Evolutionary conservation across 257 asterid species (phyloP), one percentile per base, ranked within the genome.

Genomic region (Plectranthus barbatus): DNA sequence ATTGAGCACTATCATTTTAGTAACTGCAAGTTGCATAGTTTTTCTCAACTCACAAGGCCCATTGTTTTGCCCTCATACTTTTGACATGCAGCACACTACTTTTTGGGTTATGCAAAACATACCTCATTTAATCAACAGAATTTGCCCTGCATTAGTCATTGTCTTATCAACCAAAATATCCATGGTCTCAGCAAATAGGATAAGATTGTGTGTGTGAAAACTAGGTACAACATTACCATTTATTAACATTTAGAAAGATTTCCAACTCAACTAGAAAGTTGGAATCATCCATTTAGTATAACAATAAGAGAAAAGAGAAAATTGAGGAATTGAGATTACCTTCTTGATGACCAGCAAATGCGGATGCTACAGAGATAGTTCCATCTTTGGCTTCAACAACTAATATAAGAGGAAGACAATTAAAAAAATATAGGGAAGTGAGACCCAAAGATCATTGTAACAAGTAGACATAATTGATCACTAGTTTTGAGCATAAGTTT

Each of bases 331-430:
- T 45, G 41, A 9, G 46, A 52, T 64, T 82, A 85, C 96, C 96
- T 85, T 86, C 86, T 68, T 84, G 95, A 67, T 86, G 89, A 54
- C 80, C 91, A 67, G 95, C 79, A 69, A 86, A 87, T 62, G 94
- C 94, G 61, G 95, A 62, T 9, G 95, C 88, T 58, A 87, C 95
- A 4, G 95, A 83, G 72, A 87, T 78, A 40, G 88, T 81, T 69
- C 91, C 95, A 52, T 81, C 94, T 74, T 76, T 81, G 42, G 91
- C 74, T 70, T 79, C 91, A 71, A 87, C 80, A 79, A 87, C 91
- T 87, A 54, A 46, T 52, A 69, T 20, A 20, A 70, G 36, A 59
- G 19, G 37, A 72, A 54, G 42, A 24, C 52, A 55, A 60, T 63
- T 51, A 72, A 60, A 19, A 46, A 23, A 39, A 40, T 20, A 64